Percentiles rank a stretch among this genome's conserved stretches.
phyloP scores from a whole-genome alignment of 192 early-diverging fungal species.

The Rhizophagus clarus region DNA sequence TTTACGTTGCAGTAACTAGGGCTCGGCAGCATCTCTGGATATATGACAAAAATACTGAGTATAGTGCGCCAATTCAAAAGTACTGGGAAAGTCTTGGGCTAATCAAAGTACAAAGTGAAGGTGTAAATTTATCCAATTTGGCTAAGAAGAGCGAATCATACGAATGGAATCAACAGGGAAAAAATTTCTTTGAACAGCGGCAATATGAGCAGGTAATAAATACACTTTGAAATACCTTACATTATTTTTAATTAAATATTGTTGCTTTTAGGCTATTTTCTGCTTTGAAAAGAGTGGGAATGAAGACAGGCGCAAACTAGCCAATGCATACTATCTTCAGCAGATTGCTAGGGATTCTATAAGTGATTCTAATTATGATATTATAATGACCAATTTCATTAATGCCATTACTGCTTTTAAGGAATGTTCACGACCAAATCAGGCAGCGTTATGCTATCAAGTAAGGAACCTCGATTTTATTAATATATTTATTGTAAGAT shows the following conservation, averaged over 20 bases:
- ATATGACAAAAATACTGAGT: neutral
- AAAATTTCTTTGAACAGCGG: neutral
- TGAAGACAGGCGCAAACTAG: neutral
- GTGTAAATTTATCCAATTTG: neutral
- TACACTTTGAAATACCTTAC: neutral
- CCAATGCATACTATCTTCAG: constrained; percentile 17
- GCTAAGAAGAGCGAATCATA: constrained; percentile 6
- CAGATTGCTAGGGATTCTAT: constrained; percentile 19
- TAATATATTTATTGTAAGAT: too few relatives aligned
- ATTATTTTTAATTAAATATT: neutral
- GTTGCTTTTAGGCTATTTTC: constrained; percentile 19
- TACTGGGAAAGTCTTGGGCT: neutral
- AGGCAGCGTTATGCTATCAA: constrained; percentile 21
- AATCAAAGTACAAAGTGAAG: neutral
- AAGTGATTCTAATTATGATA: constrained; percentile 13
- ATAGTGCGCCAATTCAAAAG: neutral
- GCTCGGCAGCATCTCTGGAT: constrained; percentile 28
- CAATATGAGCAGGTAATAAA: constrained; percentile 21
- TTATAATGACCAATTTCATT: neutral
- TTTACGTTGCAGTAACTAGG: constrained; percentile 18
- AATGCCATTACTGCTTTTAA: neutral
- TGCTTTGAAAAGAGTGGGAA: constrained; percentile 25
- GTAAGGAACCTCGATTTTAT: neutral
- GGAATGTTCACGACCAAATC: constrained; percentile 3
- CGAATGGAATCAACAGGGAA: constrained; percentile 25